phyloP scores from a whole-genome alignment of 2,329 filamentous ascomycete genomes.

The Paecilomyces dactylethromorphus region DNA sequence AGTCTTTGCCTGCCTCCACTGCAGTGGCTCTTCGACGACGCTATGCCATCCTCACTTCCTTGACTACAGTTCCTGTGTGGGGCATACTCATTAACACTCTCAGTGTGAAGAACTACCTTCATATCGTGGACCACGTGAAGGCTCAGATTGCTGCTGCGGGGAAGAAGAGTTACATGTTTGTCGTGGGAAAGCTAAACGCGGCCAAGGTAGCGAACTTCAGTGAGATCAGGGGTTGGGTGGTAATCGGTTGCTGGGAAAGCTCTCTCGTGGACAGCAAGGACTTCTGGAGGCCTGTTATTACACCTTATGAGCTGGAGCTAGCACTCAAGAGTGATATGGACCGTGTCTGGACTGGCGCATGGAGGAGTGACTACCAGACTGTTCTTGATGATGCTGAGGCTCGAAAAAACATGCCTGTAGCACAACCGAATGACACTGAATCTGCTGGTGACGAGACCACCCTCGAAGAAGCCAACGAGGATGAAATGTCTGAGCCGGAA shows the following conservation, averaged over 20 bases:
- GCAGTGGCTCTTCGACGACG: conserved; percentile 66
- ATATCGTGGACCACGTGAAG: conserved; percentile 69
- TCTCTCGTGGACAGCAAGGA: conserved; percentile 81
- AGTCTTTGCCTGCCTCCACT: conserved; percentile 44
- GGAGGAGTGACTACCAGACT: conserved; percentile 79
- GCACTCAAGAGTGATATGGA: conserved; percentile 68
- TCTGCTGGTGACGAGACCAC: conserved; percentile 20
- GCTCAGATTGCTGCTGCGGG: conserved; percentile 67
- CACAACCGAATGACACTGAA: conserved; percentile 18
- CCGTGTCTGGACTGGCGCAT: conserved; percentile 78
- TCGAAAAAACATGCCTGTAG: conserved; percentile 16
- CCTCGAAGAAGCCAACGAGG: conserved; percentile 44
- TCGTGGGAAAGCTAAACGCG: conserved; percentile 92
- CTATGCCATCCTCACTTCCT: conserved; percentile 76
- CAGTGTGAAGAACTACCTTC: conserved; percentile 82
- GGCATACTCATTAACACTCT: conserved; percentile 96
- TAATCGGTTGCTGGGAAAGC: conserved; percentile 97
- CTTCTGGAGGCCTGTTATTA: conserved; percentile 84
- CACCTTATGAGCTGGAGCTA: conserved; percentile 85
- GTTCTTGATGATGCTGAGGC: conserved; percentile 43
- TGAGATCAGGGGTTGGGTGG: conserved; percentile 93
- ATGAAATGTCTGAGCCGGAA: conserved; percentile 64
- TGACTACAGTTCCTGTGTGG: conserved; percentile 75
- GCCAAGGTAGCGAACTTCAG: conserved; percentile 95
- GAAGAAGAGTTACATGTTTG: conserved; percentile 94